Conservation (phyloP, 2,329 filamentous ascomycete species). For the Alternaria arborescens region DNA sequence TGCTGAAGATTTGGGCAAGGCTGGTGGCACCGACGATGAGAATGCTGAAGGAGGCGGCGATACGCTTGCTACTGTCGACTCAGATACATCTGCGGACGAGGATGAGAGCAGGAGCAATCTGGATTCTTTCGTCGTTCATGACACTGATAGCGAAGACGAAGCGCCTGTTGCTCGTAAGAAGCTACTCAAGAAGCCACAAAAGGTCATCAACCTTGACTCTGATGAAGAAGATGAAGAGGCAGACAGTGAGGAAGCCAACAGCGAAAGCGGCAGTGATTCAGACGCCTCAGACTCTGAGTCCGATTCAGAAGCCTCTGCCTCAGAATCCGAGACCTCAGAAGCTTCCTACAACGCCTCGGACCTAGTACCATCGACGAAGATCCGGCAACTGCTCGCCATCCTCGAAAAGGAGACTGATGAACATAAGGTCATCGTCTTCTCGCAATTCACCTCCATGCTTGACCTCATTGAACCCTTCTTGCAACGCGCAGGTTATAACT, state of each 20-base stretch:
- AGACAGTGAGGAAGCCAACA: constrained; percentile 51
- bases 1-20: constrained; percentile 71
- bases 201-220: constrained; percentile 64
- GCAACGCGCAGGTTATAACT: constrained; percentile 74
- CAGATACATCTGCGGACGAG: constrained; percentile 68
- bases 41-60: constrained; percentile 88
- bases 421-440: constrained; percentile 99
- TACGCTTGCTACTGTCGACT: constrained; percentile 76
- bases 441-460: constrained; percentile 97
- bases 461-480: constrained; percentile 95
- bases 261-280: constrained; percentile 54
- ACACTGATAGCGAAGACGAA: constrained; percentile 53
- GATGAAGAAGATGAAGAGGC: constrained; percentile 50
- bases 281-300: constrained; percentile 40
- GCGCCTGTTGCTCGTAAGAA: constrained; percentile 38
- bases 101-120: constrained; percentile 53
- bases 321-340: constrained; percentile 55
- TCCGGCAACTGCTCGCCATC: constrained; percentile 82
- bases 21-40: constrained; percentile 86
- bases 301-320: constrained; percentile 37
- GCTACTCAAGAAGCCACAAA: constrained; percentile 51
- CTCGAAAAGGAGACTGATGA: constrained; percentile 78
- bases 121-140: constrained; percentile 49
- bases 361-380: constrained; percentile 82
- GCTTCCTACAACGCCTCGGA: constrained; percentile 56